Evolutionary conservation across 148 eudicot species (phyloP).

Genomic region (Tetragonia tetragonoides): DNA sequence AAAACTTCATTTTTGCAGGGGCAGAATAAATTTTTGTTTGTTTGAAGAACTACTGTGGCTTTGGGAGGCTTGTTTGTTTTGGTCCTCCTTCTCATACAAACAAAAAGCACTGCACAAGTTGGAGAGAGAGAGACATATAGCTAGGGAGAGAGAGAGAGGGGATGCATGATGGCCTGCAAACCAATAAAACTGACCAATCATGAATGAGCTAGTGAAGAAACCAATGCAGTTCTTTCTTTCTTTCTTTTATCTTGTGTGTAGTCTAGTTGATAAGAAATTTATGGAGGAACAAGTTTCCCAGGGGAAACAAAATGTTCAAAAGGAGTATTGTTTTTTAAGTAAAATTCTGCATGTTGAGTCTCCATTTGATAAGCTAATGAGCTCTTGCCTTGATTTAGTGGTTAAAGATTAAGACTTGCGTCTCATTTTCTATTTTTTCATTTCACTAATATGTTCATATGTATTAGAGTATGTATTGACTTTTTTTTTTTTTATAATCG

Average conservation of each 20-base stretch:
- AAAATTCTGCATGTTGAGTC: too few relatives aligned
- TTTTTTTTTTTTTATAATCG: too few relatives aligned
- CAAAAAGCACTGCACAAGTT: background rate
- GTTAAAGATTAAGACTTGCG: too few relatives aligned
- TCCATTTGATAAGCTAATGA: too few relatives aligned
- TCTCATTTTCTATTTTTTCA: too few relatives aligned
- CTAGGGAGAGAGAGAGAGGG: background rate
- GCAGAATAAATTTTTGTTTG: background rate
- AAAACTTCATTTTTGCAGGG: background rate
- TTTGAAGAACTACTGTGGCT: background rate
- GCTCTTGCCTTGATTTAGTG: too few relatives aligned
- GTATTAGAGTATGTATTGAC: too few relatives aligned
- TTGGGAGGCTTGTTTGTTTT: background rate
- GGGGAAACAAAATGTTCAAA: too few relatives aligned
- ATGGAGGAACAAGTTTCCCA: background rate
- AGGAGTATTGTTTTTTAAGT: too few relatives aligned
- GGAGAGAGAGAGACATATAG: background rate
- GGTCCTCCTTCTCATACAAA: background rate
- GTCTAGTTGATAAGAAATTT: too few relatives aligned
- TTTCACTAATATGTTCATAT: too few relatives aligned
- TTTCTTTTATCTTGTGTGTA: background rate
- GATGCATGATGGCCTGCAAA: background rate
- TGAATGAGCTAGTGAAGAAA: background rate
- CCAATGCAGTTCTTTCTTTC: background rate
- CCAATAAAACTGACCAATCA: conserved; percentile 19